Evolutionary conservation across 2,329 filamentous ascomycete species (phyloP), one percentile per base, ranked within the genome.

Genomic region (Scedosporium aurantiacum): DNA sequence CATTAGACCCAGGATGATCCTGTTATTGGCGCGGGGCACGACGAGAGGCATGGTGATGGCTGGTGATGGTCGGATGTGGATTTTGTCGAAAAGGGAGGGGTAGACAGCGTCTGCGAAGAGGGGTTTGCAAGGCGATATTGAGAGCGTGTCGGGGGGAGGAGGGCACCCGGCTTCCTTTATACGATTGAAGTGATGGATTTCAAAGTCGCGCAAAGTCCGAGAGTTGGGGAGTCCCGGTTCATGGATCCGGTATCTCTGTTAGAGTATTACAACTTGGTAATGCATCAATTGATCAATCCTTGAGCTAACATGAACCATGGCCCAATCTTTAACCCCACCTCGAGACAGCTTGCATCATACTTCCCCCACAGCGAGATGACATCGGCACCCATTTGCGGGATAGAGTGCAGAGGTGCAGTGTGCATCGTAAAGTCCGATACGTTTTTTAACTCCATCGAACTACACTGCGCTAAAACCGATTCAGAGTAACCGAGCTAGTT

Each of bases 1-100:
- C 91, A 95, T 94, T 61, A 91, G 80, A 65, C 91, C 90, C 45
- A 96, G 84, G 78, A 96, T 90, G 68, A 91, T 79, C 65, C 88
- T 83, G 65, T 86, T 81, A 66, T 84, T 87, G 61, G 71, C 68
- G 40, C 70, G 71, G 57, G 73, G 71, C 14, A 69, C 71, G 65
- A 79, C 66, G 63, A 80, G 76, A 69, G 79, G 76, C 79, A 81
- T 81, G 32, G 65, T 75, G 69, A 16, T 16, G 7, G 28, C 18
- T 43, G 10, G 41, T 12, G 37, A 10, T 43, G 18, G 37, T 1
- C 7, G 25, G 43, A 12, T 43, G 23, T n/a, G 41, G 18, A 41
- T n/a, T 7, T 5, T 37, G 8, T 37, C 32, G 23, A 41, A 16
- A 7, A 41, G 47, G 37, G 50, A 28, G 50, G 25, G 23, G 12